Evolutionary conservation across 2,329 filamentous ascomycete genomes (phyloP).

Genomic region (Paecilomyces sp.): DNA sequence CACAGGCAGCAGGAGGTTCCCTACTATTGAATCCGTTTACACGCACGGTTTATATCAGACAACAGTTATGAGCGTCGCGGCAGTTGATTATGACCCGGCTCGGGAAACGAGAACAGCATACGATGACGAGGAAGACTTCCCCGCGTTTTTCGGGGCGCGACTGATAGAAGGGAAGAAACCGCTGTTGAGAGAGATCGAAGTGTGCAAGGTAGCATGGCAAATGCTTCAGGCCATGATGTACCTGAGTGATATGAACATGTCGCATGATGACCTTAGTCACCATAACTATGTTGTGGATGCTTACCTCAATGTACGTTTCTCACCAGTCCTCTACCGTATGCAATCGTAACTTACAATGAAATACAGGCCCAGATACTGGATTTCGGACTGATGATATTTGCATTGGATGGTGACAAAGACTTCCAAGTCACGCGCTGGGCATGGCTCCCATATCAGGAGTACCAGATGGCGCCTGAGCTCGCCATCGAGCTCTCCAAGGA

Average conservation of each 20-base stretch:
- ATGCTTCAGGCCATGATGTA: conserved; percentile 20
- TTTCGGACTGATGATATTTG: conserved; percentile 14
- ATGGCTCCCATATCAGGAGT: conserved; percentile 17
- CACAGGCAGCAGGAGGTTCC: conserved; percentile 17
- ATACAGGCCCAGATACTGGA: conserved; percentile 19
- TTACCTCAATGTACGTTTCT: conserved; percentile 16
- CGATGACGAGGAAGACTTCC: neutral
- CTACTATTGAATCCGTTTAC: conserved; percentile 21
- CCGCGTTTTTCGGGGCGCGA: conserved; percentile 7
- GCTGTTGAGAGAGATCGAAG: conserved; percentile 16
- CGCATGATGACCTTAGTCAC: conserved; percentile 21
- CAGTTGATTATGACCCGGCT: conserved; percentile 10
- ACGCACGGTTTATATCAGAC: conserved; percentile 13
- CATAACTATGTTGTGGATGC: conserved; percentile 22
- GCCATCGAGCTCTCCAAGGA: conserved; percentile 9
- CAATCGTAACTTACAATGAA: neutral
- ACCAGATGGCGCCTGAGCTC: conserved; percentile 19
- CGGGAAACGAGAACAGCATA: neutral
- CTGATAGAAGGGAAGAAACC: conserved; percentile 11
- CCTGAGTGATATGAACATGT: conserved; percentile 20
- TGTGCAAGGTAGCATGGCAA: conserved; percentile 22
- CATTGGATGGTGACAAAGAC: conserved; percentile 6
- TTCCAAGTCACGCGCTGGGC: conserved; percentile 1
- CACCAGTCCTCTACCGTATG: neutral
- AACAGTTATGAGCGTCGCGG: conserved; percentile 21